These are phyloP conservation scores for Rosellinia necatrix DNA, from an alignment of 2,329 filamentous ascomycete genomes.

Conservation along the genomic window DNA sequence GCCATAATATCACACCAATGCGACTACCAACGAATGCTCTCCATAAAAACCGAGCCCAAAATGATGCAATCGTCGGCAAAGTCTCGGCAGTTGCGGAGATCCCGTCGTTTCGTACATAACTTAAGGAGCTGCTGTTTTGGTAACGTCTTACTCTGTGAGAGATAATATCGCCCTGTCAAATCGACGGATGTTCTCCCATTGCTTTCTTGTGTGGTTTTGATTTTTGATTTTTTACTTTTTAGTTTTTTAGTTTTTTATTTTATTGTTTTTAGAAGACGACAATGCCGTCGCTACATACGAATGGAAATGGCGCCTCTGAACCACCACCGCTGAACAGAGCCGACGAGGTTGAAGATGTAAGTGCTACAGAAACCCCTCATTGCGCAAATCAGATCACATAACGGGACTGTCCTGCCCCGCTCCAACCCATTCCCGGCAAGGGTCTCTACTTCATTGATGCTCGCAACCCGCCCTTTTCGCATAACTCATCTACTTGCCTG, in stretches of 20 bases:
- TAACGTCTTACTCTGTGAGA: neutral
- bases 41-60: conserved; percentile 9
- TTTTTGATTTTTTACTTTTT: neutral
- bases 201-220: neutral
- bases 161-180: neutral
- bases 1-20: too few species aligned
- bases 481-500: neutral
- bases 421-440: too few species aligned
- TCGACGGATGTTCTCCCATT: neutral
- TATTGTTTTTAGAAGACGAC: neutral
- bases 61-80: conserved; percentile 28
- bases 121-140: conserved; percentile 1
- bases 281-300: conserved; percentile 5
- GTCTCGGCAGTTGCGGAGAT: conserved; percentile 19
- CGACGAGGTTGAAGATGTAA: conserved; percentile 53
- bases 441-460: too few species aligned
- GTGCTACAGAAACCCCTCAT: conserved; percentile 28
- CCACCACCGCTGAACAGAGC: conserved; percentile 43
- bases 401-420: neutral
- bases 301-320: conserved; percentile 19
- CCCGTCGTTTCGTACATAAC: neutral
- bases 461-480: neutral
- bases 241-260: too few species aligned
- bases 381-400: neutral
- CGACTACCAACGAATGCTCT: too few species aligned